These are phyloP conservation scores for Camelina neglecta DNA, from an alignment of 345 rosid species.

Conservation along the genomic window DNA sequence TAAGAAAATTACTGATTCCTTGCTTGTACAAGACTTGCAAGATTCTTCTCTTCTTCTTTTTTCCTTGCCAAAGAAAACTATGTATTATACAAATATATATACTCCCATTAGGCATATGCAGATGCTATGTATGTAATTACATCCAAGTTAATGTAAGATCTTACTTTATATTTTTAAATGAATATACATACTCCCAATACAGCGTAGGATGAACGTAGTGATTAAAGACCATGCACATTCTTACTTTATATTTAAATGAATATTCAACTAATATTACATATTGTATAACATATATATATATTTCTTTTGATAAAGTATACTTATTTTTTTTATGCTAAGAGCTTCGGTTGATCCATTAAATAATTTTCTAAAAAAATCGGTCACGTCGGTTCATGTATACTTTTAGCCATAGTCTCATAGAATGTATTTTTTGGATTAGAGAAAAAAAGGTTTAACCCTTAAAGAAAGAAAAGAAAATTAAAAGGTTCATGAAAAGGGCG, in stretches of 20 bases:
- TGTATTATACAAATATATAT: slow-evolving; percentile 25
- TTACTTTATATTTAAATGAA: background rate
- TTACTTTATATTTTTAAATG: no score
- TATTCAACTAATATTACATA: background rate
- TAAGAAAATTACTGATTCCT: slow-evolving; percentile 35
- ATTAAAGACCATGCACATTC: background rate
- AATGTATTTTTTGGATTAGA: background rate
- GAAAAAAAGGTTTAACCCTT: background rate
- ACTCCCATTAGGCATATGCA: slow-evolving; percentile 24
- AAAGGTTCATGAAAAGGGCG: slow-evolving; percentile 36
- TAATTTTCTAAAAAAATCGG: background rate
- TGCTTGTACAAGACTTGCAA: slow-evolving; percentile 41
- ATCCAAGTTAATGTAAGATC: slow-evolving; percentile 17
- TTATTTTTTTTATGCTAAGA: background rate
- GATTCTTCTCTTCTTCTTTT: slow-evolving; percentile 20
- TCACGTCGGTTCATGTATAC: slow-evolving; percentile 21
- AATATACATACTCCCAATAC: background rate
- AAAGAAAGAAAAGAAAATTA: slow-evolving; percentile 1
- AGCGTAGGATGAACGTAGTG: background rate
- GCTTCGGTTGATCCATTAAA: background rate
- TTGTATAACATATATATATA: background rate
- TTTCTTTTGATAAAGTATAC: no score
- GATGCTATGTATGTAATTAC: slow-evolving; percentile 36
- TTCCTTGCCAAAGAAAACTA: slow-evolving; percentile 20
- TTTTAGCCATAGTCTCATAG: background rate